These are phyloP conservation scores for Porogramme epimiltina DNA, from an alignment of 1,284 basidiomycete species.

Conservation along the genomic window DNA sequence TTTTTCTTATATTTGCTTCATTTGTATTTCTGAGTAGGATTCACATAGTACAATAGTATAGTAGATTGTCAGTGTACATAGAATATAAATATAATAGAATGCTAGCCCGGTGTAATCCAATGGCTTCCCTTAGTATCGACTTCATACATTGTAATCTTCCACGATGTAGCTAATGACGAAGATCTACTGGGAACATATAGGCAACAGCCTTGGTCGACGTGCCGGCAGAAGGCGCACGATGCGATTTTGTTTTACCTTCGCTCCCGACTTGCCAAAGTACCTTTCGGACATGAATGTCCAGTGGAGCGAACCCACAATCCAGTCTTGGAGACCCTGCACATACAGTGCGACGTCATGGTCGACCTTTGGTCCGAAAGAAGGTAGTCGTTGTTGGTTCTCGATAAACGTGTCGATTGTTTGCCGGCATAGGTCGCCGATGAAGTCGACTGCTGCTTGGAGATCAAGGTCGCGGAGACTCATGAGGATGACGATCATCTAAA, in stretches of 20 bases:
- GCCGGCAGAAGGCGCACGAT: constrained; percentile 29
- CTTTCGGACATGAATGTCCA: constrained; percentile 40
- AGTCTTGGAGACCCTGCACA: constrained; percentile 35
- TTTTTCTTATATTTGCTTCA: no score
- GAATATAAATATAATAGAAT: no score
- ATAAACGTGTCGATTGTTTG: constrained; percentile 34
- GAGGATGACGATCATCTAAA: constrained; percentile 33
- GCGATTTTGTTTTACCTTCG: constrained; percentile 32
- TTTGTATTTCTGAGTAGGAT: no score
- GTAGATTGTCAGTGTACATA: no score
- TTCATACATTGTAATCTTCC: no score
- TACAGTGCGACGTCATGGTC: constrained; percentile 34
- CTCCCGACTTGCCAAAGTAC: constrained; percentile 37
- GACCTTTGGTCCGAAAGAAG: constrained; percentile 35
- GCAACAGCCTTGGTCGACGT: neutral
- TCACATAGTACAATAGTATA: no score
- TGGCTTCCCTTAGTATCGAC: no score
- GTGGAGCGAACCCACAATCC: constrained; percentile 37
- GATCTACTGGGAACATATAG: no score
- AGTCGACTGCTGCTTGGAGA: constrained; percentile 39
- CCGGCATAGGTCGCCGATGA: constrained; percentile 36
- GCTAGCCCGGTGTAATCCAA: no score
- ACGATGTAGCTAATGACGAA: no score
- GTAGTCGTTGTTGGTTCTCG: constrained; percentile 29
- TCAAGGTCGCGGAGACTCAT: constrained; percentile 32